Conservation (phyloP, 1,284 basidiomycete genomes). For the Ustilago curta region DNA sequence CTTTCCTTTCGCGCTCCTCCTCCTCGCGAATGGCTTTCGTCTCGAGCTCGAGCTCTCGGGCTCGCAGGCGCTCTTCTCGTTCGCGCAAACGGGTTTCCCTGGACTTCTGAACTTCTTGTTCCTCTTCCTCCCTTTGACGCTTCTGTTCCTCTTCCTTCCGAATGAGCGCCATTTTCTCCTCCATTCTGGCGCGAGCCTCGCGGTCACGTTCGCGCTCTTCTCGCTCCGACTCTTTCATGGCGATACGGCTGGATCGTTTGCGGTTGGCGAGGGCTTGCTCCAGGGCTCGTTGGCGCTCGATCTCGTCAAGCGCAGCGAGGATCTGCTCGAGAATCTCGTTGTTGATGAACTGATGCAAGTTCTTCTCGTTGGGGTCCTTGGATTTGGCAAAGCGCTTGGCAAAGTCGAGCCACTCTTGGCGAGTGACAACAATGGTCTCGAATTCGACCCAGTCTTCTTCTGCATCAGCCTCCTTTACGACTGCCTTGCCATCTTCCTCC, state of each 20-base stretch:
- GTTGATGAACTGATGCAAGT: constrained; percentile 77
- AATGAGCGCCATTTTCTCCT: constrained; percentile 71
- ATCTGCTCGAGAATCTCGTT: constrained; percentile 78
- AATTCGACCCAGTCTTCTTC: constrained; percentile 68
- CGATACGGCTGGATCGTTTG: constrained; percentile 85
- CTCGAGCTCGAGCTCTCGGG: constrained; percentile 67
- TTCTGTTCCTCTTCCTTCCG: constrained; percentile 75
- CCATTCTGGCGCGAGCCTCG: constrained; percentile 69
- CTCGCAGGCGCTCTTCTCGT: constrained; percentile 70
- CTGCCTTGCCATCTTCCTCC: constrained; percentile 56
- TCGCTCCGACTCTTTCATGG: constrained; percentile 74
- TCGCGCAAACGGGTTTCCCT: constrained; percentile 70
- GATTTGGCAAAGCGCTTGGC: constrained; percentile 79
- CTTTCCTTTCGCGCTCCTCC: constrained; percentile 53
- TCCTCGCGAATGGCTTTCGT: constrained; percentile 57
- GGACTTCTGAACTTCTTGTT: constrained; percentile 70
- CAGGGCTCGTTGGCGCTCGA: constrained; percentile 74
- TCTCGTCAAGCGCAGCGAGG: constrained; percentile 71
- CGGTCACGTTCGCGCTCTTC: constrained; percentile 72
- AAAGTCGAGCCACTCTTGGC: constrained; percentile 76
- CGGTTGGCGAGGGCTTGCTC: constrained; percentile 77
- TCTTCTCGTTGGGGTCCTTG: constrained; percentile 82
- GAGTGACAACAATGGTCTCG: constrained; percentile 79
- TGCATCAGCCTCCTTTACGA: constrained; percentile 38
- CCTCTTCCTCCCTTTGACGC: constrained; percentile 69